These are phyloP conservation scores for Acacia confusa DNA, from an alignment of 306 rosid species.

Conservation along the genomic window DNA sequence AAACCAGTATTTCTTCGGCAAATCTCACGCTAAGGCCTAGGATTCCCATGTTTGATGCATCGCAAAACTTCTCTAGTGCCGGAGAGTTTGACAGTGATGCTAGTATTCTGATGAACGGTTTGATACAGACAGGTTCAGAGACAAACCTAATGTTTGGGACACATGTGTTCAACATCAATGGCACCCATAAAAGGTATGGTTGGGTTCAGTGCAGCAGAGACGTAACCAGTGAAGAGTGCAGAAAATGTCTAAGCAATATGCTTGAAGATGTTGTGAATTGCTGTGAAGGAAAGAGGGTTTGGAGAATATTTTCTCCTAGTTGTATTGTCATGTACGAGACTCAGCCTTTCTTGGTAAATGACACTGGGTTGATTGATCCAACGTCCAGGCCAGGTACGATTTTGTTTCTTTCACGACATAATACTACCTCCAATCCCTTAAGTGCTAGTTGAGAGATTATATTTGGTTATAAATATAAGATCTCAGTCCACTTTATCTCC, in stretches of 20 bases:
- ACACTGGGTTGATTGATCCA: not conserved
- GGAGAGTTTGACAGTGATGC: constrained; percentile 50
- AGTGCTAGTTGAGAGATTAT: too few relatives aligned
- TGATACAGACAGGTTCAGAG: constrained; percentile 39
- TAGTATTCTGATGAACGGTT: constrained; percentile 44
- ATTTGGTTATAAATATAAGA: too few relatives aligned
- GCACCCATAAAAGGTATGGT: constrained; percentile 49
- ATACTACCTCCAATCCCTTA: too few relatives aligned
- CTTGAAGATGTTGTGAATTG: constrained; percentile 44
- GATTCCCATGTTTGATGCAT: constrained; percentile 48
- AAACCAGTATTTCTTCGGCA: constrained; percentile 35
- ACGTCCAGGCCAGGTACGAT: constrained; percentile 30
- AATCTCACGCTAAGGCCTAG: constrained; percentile 29
- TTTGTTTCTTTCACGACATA: not conserved
- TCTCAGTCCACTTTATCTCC: too few relatives aligned
- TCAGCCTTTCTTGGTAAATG: constrained; percentile 41
- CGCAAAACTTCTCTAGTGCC: constrained; percentile 37
- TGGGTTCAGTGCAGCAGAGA: constrained; percentile 54
- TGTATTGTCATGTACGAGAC: constrained; percentile 51
- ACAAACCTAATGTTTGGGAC: constrained; percentile 42
- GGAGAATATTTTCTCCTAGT: constrained; percentile 52
- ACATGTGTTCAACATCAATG: constrained; percentile 49
- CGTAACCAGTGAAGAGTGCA: constrained; percentile 42
- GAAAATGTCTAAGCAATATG: constrained; percentile 44
- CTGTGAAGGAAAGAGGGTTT: constrained; percentile 39